Evolutionary conservation across 108 stramenopile genomes (phyloP).

Genomic region (Skeletonema marinoi): DNA sequence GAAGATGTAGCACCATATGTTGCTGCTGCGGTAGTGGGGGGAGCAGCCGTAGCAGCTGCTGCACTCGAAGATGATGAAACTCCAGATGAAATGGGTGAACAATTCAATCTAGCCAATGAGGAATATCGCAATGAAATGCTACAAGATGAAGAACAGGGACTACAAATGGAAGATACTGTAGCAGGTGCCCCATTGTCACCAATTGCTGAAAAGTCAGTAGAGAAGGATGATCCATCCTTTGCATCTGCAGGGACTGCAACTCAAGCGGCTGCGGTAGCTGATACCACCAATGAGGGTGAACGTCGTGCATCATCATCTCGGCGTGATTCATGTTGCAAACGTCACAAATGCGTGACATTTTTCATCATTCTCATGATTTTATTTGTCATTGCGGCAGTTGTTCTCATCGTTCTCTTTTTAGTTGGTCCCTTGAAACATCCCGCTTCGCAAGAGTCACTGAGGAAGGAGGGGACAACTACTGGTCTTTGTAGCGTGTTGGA

Average conservation of each 20-base stretch:
- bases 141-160: neutral
- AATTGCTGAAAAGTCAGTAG: neutral
- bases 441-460: neutral
- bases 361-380: neutral
- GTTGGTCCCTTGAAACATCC: neutral
- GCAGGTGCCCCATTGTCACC: neutral
- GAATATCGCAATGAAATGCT: neutral
- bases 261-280: neutral
- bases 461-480: neutral
- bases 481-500: neutral
- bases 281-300: neutral
- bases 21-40: too few species aligned
- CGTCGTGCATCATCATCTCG: neutral
- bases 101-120: neutral
- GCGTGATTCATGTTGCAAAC: neutral
- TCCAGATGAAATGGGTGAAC: neutral
- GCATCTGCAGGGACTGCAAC: neutral
- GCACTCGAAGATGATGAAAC: too few species aligned
- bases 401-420: neutral
- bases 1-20: too few species aligned
- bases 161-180: neutral
- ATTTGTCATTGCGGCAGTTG: neutral
- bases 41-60: too few species aligned
- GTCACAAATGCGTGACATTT: neutral
- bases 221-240: neutral